Evolutionary conservation across 345 rosid genomes (phyloP).

Genomic region (Populus davidiana): DNA sequence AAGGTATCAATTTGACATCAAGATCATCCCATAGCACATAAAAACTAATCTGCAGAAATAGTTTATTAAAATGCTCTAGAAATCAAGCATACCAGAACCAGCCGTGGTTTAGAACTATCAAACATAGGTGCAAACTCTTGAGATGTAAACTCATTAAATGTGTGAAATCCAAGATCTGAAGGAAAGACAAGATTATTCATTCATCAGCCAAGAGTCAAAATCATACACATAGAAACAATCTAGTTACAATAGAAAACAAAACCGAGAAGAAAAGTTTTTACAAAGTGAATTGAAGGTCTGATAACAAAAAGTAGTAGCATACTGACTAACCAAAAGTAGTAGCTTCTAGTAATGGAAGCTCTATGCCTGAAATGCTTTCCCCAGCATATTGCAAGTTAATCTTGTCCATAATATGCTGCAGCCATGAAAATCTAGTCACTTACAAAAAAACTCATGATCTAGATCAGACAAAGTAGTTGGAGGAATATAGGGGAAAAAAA

Average conservation of each 20-base stretch:
- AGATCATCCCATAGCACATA: neutral
- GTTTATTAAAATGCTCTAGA: neutral
- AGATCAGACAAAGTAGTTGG: neutral
- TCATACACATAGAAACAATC: neutral
- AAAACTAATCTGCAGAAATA: neutral
- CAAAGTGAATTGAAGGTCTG: neutral
- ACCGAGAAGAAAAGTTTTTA: neutral
- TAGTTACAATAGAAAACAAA: neutral
- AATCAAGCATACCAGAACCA: constrained; percentile 56
- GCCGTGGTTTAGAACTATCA: constrained; percentile 60
- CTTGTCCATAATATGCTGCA: constrained; percentile 57
- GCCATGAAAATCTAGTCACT: constrained; percentile 20
- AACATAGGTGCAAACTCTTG: constrained; percentile 42
- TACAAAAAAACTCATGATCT: neutral
- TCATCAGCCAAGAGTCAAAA: constrained; percentile 7
- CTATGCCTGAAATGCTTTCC: constrained; percentile 42
- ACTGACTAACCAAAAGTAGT: constrained; percentile 59
- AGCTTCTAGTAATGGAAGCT: constrained; percentile 56
- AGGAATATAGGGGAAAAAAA: neutral
- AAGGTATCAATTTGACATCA: neutral
- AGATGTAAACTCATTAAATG: constrained; percentile 48
- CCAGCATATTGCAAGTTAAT: constrained; percentile 41
- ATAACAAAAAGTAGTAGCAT: neutral
- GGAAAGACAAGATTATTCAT: constrained; percentile 15
- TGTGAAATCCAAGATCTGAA: constrained; percentile 45